Conservation (phyloP, 306 rosid genomes). For the Trifolium repens region DNA sequence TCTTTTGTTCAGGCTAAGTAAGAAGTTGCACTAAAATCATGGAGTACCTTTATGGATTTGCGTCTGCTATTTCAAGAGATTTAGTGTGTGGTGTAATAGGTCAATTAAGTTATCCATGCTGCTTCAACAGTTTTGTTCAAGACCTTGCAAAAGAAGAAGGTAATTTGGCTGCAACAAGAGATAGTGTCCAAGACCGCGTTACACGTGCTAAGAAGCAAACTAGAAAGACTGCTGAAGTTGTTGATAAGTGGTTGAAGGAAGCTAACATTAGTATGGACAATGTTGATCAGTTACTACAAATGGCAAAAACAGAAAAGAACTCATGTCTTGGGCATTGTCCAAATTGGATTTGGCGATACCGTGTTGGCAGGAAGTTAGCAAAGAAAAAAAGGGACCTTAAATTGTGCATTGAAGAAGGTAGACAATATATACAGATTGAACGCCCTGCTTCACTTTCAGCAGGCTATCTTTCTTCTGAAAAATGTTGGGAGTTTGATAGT, state of each 20-base stretch:
- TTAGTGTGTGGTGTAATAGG: background rate
- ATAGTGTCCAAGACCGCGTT: conserved; percentile 13
- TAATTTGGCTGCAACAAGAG: background rate
- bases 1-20: background rate
- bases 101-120: conserved; percentile 14
- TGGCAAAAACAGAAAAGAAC: conserved; percentile 1
- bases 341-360: conserved; percentile 28
- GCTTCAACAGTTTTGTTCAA: conserved; percentile 27
- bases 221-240: conserved; percentile 8
- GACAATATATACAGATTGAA: background rate
- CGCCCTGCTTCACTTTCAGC: conserved; percentile 19
- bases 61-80: background rate
- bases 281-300: conserved; percentile 24
- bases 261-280: background rate
- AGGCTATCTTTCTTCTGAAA: background rate
- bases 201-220: conserved; percentile 24
- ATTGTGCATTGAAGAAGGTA: background rate
- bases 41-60: conserved; percentile 26
- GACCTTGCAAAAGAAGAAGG: conserved; percentile 28
- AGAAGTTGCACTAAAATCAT: background rate
- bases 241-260: conserved; percentile 33
- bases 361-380: conserved; percentile 12
- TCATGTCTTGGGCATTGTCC: conserved; percentile 22
- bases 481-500: background rate
- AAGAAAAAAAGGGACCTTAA: background rate